Percentiles rank a stretch among this genome's conserved stretches.
Conservation (phyloP, 257 asterid species). For the Solanum corneliomulleri region DNA sequence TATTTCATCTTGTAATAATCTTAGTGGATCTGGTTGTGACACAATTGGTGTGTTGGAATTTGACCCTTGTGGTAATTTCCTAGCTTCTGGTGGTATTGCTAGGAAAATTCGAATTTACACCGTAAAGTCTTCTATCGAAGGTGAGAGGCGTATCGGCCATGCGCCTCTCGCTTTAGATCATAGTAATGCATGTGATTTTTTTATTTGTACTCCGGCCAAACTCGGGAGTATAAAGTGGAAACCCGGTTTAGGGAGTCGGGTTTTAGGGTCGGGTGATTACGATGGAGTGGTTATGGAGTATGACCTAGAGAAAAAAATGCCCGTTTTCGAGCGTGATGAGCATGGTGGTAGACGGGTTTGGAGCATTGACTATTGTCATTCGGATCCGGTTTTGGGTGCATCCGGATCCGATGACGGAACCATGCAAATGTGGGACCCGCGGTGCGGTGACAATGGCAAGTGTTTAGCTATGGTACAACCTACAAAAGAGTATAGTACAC, state of each 20-base stretch:
- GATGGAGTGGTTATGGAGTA: slow-evolving; percentile 87
- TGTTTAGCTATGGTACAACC: slow-evolving; percentile 40
- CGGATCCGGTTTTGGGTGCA: slow-evolving; percentile 54
- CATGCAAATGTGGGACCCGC: slow-evolving; percentile 89
- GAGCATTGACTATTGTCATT: slow-evolving; percentile 64
- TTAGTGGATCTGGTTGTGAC: slow-evolving; percentile 31
- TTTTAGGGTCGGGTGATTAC: slow-evolving; percentile 78
- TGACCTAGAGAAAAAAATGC: slow-evolving; percentile 59
- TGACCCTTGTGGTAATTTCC: slow-evolving; percentile 33
- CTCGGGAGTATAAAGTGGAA: slow-evolving; percentile 82
- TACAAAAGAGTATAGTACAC: slow-evolving; percentile 17
- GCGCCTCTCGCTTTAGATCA: slow-evolving; percentile 22
- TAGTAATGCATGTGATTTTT: slow-evolving; percentile 51
- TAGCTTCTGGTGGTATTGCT: slow-evolving; percentile 89
- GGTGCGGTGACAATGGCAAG: slow-evolving; percentile 27
- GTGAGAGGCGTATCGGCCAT: neutral
- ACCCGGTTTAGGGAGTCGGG: slow-evolving; percentile 53
- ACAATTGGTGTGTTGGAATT: slow-evolving; percentile 70
- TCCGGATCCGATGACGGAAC: slow-evolving; percentile 95
- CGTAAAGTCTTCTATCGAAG: slow-evolving; percentile 8
- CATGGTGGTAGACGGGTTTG: slow-evolving; percentile 88
- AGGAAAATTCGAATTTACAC: slow-evolving; percentile 58
- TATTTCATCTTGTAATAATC: slow-evolving; percentile 15
- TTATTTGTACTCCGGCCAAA: slow-evolving; percentile 72
- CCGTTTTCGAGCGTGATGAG: slow-evolving; percentile 88